Percentiles rank a stretch among this genome's conserved stretches.
These are phyloP conservation scores for Biscogniauxia marginata DNA, from an alignment of 2,329 filamentous ascomycete genomes.

Conservation along the genomic window DNA sequence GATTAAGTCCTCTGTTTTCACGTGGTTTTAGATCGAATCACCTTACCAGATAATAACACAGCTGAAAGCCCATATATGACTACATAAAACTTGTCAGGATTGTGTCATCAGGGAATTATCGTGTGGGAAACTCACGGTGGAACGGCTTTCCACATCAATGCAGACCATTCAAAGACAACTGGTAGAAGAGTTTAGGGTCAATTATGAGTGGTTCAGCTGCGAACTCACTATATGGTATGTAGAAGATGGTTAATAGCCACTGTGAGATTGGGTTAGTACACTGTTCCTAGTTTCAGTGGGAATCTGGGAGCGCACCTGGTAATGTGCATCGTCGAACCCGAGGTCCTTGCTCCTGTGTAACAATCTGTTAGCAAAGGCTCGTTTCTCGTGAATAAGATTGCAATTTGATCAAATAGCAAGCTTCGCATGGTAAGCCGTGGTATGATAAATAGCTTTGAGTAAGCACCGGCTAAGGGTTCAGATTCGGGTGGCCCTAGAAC, in stretches of 20 bases:
- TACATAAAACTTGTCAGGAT: constrained; percentile 12
- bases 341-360: constrained; percentile 30
- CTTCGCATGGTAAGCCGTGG: too few relatives aligned
- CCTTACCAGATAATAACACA: constrained; percentile 32
- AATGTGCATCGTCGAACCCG: constrained; percentile 37
- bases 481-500: too few relatives aligned
- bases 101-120: neutral
- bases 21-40: neutral
- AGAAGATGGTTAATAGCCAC: constrained; percentile 46
- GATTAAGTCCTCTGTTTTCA: neutral
- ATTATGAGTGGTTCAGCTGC: neutral
- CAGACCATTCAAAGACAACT: constrained; percentile 43
- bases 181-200: neutral
- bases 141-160: constrained; percentile 42
- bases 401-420: too few relatives aligned
- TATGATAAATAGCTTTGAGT: too few relatives aligned
- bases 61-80: constrained; percentile 27
- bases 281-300: constrained; percentile 5
- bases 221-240: constrained; percentile 41
- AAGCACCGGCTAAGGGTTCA: too few relatives aligned
- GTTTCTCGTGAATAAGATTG: neutral
- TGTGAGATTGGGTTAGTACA: constrained; percentile 9
- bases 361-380: neutral
- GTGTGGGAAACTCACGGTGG: constrained; percentile 34
- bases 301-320: constrained; percentile 30